Base-by-base conservation (phyloP, 495 filamentous ascomycete genomes). In the Penicillium roqueforti region DNA sequence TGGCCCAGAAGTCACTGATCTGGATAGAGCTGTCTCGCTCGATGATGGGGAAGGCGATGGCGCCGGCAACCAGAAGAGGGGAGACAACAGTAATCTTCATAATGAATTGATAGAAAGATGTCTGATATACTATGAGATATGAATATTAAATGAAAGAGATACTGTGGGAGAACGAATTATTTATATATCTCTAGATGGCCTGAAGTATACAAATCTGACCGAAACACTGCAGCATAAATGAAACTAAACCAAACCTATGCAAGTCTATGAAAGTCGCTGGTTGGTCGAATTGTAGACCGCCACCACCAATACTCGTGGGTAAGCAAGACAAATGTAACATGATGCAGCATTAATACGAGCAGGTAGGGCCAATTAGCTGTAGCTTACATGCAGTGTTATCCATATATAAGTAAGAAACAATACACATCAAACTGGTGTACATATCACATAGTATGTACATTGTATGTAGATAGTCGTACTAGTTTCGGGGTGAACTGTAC, bases 31-130 rank as follows among this genome's bases (percentile, higher is more conserved):
- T 56, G 29, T 19, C 39, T 11, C 58, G 56, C 23, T 47, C 54
- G 18, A 34, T 19, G 8, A 34, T 38, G 4, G 62, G 63, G 11
- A 41, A 47, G 11, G 63, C 66, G 7, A 67, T 6, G 14, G 60
- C 55, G 38, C 56, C 56, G 22, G 58, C 58, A 14, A 54, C 56
- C 6, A 66, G 43, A 10, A 68, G 44, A 29, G 57, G 20, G 26
- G 57, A 53, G 8, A 44, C 16, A 32, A 55, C 44, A 6, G 53
- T 52, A 20, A 57, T 52, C 42, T 59, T 67, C 66, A 67, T 67
- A 25, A 39, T 67, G 51, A 9, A 9, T 34, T 10, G 22, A 34
- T 47, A n/a, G 14, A n/a, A 2, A 14, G 29, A 23, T 36, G 1
- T 20, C 1, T 14, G 20, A 36, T 23, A 25, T 34, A 23, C 14